Percentiles rank a stretch among this genome's conserved stretches.
Evolutionary conservation across 2,329 filamentous ascomycete species (phyloP).

Genomic region (Colletotrichum gigasporum): DNA sequence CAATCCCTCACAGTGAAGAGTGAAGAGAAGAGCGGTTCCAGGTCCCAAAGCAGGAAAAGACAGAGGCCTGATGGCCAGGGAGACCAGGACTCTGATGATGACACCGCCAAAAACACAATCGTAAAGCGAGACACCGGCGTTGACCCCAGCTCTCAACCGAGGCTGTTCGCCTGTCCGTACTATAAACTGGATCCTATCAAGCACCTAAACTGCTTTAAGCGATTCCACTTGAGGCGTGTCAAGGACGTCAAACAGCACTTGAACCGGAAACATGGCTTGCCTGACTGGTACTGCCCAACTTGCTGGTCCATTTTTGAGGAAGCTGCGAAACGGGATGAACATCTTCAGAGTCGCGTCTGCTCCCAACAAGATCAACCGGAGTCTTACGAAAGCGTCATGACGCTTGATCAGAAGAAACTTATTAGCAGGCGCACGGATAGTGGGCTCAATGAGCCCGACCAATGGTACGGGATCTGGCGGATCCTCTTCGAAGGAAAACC

Average conservation of each 20-base stretch:
- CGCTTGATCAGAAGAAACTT: neutral
- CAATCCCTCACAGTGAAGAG: too few relatives aligned
- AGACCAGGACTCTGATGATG: neutral
- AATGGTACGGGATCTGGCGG: neutral
- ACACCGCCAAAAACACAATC: neutral
- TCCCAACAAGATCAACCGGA: neutral
- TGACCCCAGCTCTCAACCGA: neutral
- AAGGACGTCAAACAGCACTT: conserved; percentile 43
- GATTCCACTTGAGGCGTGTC: conserved; percentile 35
- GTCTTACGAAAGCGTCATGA: neutral
- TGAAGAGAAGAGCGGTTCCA: too few relatives aligned
- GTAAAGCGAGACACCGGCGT: neutral
- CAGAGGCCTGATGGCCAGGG: too few relatives aligned
- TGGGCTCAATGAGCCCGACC: neutral
- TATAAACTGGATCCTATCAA: conserved; percentile 38
- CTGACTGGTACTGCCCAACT: neutral
- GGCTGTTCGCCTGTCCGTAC: conserved; percentile 38
- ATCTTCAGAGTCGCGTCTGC: neutral
- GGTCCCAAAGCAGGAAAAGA: too few relatives aligned
- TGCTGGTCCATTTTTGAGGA: neutral
- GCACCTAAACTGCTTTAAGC: conserved; percentile 38
- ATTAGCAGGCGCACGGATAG: neutral
- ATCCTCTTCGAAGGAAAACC: neutral
- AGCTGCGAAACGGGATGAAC: neutral
- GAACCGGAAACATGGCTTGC: conserved; percentile 23